Evolutionary conservation across 345 rosid species (phyloP).

Genomic region (Litchi chinensis): DNA sequence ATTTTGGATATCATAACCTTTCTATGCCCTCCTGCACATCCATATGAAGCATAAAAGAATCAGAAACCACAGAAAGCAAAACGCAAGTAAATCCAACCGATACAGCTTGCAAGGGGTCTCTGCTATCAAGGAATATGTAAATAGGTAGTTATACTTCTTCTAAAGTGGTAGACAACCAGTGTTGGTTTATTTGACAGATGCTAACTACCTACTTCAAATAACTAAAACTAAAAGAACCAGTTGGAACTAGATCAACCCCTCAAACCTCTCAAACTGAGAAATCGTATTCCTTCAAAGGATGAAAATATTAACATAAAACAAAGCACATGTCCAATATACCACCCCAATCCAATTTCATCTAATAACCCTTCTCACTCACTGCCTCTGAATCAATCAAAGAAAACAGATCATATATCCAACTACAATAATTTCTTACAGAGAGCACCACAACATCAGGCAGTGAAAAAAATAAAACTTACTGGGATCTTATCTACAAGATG

Average conservation of each 20-base stretch:
- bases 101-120: neutral
- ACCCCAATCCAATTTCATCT: neutral
- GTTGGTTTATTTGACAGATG: neutral
- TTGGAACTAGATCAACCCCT: neutral
- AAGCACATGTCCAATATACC: neutral
- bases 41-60: neutral
- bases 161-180: neutral
- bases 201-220: neutral
- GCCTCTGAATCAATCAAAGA: neutral
- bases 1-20: neutral
- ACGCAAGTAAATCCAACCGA: no score
- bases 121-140: neutral
- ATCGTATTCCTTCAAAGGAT: neutral
- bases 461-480: neutral
- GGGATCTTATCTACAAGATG: neutral
- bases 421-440: neutral
- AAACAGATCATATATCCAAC: neutral
- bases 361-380: neutral
- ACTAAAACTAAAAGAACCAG: neutral
- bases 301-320: neutral
- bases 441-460: neutral
- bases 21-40: neutral
- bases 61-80: neutral
- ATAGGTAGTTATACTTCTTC: neutral
- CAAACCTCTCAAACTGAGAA: neutral